phyloP scores from a whole-genome alignment of 495 filamentous ascomycete species.

The Penicillium chermesinum region DNA sequence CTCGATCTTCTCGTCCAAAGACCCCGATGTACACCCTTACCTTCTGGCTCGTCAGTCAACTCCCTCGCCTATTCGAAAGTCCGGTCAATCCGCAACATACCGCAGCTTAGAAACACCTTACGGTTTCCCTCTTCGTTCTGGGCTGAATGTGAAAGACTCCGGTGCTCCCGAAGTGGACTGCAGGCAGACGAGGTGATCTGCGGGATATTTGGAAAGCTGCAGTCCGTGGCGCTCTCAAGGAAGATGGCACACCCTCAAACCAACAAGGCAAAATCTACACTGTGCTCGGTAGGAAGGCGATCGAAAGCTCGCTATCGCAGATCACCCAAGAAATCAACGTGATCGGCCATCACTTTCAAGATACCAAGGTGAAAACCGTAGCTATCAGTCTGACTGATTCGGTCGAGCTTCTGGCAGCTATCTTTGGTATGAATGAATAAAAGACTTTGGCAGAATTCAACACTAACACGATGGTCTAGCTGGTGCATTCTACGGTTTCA shows the following conservation, averaged over 20 bases:
- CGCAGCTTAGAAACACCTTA: constrained; percentile 77
- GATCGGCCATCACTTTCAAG: constrained; percentile 69
- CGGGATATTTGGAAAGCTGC: constrained; percentile 87
- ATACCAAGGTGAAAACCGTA: constrained; percentile 66
- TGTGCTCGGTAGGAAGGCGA: constrained; percentile 65
- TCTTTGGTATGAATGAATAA: constrained; percentile 54
- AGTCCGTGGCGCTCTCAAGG: constrained; percentile 55
- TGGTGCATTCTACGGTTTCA: constrained; percentile 75
- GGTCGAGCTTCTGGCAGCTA: constrained; percentile 69
- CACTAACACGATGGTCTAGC: constrained; percentile 34
- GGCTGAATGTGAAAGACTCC: constrained; percentile 79
- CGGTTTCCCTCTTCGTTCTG: constrained; percentile 73
- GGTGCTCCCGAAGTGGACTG: constrained; percentile 75
- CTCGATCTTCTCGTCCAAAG: constrained; percentile 53
- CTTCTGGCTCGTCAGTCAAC: constrained; percentile 80
- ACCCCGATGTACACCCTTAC: constrained; percentile 88
- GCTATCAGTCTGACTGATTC: constrained; percentile 93
- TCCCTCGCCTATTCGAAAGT: constrained; percentile 69
- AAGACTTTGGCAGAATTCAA: background rate
- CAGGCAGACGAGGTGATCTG: constrained; percentile 81
- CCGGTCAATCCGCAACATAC: constrained; percentile 78
- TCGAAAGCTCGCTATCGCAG: constrained; percentile 65
- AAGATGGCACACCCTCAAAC: constrained; percentile 53
- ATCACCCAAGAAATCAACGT: constrained; percentile 83
- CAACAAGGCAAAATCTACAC: constrained; percentile 73